Percentiles rank a stretch among this genome's conserved stretches.
These are phyloP conservation scores for Hypericum androsaemum DNA, from an alignment of 345 rosid genomes.

Conservation along the genomic window DNA sequence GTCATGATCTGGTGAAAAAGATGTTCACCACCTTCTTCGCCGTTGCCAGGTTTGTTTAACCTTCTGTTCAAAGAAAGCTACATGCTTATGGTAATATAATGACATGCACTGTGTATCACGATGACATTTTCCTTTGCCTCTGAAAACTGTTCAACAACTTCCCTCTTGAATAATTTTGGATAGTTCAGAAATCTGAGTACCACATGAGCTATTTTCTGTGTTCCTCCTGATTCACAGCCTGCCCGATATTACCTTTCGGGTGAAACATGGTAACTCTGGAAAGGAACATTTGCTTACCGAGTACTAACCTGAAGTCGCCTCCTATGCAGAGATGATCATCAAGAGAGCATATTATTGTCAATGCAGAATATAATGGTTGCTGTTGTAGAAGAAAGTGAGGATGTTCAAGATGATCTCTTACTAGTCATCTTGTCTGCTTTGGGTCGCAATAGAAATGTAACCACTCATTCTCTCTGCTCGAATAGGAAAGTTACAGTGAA, in stretches of 20 bases:
- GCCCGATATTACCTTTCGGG: too few species aligned
- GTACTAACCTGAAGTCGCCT: conserved; percentile 2
- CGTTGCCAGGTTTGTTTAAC: conserved; percentile 72
- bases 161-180: too few species aligned
- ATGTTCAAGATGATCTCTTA: conserved; percentile 68
- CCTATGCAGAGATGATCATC: conserved; percentile 85
- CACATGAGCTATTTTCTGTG: too few species aligned
- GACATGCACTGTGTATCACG: too few species aligned
- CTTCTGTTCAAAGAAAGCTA: background rate
- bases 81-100: too few species aligned
- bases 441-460: conserved; percentile 69
- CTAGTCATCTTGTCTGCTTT: conserved; percentile 56
- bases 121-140: too few species aligned
- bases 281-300: too few species aligned
- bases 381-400: conserved; percentile 93
- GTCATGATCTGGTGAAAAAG: conserved; percentile 78
- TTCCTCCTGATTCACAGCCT: too few species aligned
- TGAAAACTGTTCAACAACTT: too few species aligned
- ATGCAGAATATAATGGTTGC: conserved; percentile 85
- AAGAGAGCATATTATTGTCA: conserved; percentile 68
- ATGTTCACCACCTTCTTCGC: conserved; percentile 83
- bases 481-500: conserved; percentile 7
- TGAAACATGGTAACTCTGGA: too few species aligned
- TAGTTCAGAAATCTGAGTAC: too few species aligned
- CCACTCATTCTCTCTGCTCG: conserved; percentile 17